Conservation (phyloP, 371 early-diverging fungal genomes). For the Mucor piriformis region DNA sequence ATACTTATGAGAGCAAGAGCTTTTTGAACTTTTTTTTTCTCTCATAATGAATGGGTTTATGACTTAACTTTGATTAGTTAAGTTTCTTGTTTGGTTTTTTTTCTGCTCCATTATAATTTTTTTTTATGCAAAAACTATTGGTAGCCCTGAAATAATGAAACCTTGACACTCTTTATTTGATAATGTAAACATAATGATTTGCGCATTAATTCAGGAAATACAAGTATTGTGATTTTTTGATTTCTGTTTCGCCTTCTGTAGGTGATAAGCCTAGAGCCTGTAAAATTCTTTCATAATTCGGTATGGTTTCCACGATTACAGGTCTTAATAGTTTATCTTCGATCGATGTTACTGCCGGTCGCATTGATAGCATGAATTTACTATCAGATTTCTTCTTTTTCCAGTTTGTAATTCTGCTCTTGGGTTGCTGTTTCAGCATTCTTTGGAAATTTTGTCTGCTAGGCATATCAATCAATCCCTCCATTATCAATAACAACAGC, state of each 20-base stretch:
- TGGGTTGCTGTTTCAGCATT: slow-evolving; percentile 16
- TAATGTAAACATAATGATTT: background rate
- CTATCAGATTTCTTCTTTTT: slow-evolving; percentile 4
- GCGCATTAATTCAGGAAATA: background rate
- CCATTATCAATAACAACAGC: slow-evolving; percentile 11
- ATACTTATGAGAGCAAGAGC: background rate
- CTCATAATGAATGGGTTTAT: background rate
- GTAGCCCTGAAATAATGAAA: no score
- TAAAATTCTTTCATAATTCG: background rate
- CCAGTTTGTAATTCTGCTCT: slow-evolving; percentile 10
- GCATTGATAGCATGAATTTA: background rate
- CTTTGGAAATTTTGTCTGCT: slow-evolving; percentile 8
- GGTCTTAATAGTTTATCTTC: slow-evolving; percentile 5
- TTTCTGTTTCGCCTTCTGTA: background rate
- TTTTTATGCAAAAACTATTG: background rate
- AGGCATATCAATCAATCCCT: slow-evolving; percentile 21
- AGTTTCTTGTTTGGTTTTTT: slow-evolving; percentile 18
- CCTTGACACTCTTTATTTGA: background rate
- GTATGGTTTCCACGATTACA: background rate
- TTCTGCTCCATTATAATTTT: background rate
- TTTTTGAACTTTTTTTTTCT: background rate
- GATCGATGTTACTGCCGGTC: slow-evolving; percentile 2
- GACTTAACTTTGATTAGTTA: slow-evolving; percentile 7
- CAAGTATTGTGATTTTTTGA: background rate
- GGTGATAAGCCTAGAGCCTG: background rate